Base-by-base conservation (phyloP, 1,284 basidiomycete species). In the Takashimella koratensis region DNA sequence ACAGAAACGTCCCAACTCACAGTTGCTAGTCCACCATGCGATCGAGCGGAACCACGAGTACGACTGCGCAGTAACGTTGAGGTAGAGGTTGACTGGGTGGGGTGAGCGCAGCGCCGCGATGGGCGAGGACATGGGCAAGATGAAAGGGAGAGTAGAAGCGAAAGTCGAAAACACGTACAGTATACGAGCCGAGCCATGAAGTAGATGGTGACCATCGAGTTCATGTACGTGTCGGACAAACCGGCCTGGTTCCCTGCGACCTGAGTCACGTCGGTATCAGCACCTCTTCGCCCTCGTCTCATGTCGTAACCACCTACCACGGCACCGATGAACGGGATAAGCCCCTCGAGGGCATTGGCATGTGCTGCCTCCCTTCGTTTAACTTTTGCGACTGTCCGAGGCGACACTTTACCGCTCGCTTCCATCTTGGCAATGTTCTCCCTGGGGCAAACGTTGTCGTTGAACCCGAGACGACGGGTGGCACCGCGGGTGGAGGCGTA, bases 221-320 rank as follows among this genome's bases (percentile, higher is more conserved):
- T 73, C 66, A 73, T 69, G 45, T 52, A 69, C 24, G 43, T 36
- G 4, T 59, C 43, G 2, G 62, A 55, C 20, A 73, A 49, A 22
- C 67, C 68, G 10, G 56, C 63, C 3, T 49, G 40, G 57, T 71
- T 73, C 23, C 71, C 71, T 11, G 69, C 69, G 44, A 73, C 53
- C 68, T 70, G 47, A 13, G 30, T 5, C 16, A 44, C 30, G 45
- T 58, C 26, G 49, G 43, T 23, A n/a, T n/a, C n/a, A n/a, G n/a
- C n/a, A n/a, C n/a, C n/a, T n/a, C n/a, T n/a, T n/a, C n/a, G n/a
- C n/a, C n/a, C n/a, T n/a, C n/a, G n/a, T n/a, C n/a, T n/a, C n/a
- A 36, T 36, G 30, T 36, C 8, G 8, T 16, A 16, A 36, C 10
- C 4, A 65, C 65, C 60, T 53, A 69, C 68, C 5, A 73, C 60